Evolutionary conservation across 129 eudicot species (phyloP).

Genomic region (Pseudognaphalium luteoalbum): DNA sequence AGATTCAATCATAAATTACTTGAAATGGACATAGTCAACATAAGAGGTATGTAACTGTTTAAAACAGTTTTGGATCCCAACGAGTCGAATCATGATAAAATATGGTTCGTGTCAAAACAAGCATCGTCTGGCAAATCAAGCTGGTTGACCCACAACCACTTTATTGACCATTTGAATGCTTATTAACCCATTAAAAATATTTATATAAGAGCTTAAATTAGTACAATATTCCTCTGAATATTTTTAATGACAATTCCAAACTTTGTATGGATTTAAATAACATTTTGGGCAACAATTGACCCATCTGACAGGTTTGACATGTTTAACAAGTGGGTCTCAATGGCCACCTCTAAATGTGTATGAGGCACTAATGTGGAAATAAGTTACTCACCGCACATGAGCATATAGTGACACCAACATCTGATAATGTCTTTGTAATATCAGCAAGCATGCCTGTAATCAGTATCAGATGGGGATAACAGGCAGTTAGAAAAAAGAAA

Average conservation of each 20-base stretch:
- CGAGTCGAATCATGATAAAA: background rate
- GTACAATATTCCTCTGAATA: background rate
- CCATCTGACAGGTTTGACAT: background rate
- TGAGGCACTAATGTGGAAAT: background rate
- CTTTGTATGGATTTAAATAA: background rate
- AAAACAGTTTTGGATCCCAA: background rate
- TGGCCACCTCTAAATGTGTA: background rate
- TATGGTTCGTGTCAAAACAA: background rate
- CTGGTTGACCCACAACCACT: background rate
- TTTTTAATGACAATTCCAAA: background rate
- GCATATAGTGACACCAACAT: slow-evolving; percentile 68
- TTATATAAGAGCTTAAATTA: background rate
- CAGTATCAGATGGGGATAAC: too few species aligned
- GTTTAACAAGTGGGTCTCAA: background rate
- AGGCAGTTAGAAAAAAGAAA: background rate
- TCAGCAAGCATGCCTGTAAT: slow-evolving; percentile 85
- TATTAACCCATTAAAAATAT: background rate
- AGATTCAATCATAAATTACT: background rate
- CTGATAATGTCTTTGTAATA: slow-evolving; percentile 61
- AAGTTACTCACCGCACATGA: slow-evolving; percentile 81
- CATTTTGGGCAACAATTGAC: background rate
- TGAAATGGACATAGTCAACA: background rate
- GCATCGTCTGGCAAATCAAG: background rate
- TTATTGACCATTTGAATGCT: background rate
- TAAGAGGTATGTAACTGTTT: background rate